Evolutionary conservation across 495 filamentous ascomycete species (phyloP).

Genomic region (Beverwykella pulmonaria): DNA sequence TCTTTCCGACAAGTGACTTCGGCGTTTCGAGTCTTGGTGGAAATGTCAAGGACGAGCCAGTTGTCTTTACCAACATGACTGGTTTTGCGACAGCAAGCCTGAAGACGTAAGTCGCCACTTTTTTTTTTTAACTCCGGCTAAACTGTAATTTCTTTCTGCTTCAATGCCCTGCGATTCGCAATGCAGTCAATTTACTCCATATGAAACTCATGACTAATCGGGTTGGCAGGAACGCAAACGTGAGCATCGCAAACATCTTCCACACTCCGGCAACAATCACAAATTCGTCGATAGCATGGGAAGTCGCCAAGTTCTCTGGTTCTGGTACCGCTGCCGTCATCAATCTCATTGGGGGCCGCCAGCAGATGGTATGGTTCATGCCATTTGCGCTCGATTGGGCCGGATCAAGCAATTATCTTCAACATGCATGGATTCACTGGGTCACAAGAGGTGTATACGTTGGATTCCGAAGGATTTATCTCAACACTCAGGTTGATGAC

Average conservation of each 20-base stretch:
- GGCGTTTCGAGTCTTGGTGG: conserved; percentile 43
- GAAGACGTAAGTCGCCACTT: conserved; percentile 33
- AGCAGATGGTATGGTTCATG: conserved; percentile 67
- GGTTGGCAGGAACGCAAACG: conserved; percentile 37
- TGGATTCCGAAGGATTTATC: conserved; percentile 58
- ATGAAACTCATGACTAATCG: conserved; percentile 21
- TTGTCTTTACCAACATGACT: conserved; percentile 36
- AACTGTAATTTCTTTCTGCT: background rate
- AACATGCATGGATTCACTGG: conserved; percentile 69
- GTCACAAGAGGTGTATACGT: conserved; percentile 60
- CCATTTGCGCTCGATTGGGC: conserved; percentile 60
- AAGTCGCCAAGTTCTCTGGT: conserved; percentile 57
- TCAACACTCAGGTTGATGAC: conserved; percentile 68
- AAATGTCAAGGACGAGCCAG: conserved; percentile 34
- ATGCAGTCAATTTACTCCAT: conserved; percentile 16
- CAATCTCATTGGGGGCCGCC: conserved; percentile 59
- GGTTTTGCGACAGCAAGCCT: conserved; percentile 32
- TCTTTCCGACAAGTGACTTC: conserved; percentile 56
- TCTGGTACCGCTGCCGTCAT: conserved; percentile 60
- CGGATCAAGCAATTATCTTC: conserved; percentile 57
- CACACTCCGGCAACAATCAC: conserved; percentile 62
- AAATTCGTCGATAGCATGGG: conserved; percentile 55
- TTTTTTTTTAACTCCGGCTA: conserved; percentile 1
- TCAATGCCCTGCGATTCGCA: conserved; percentile 2
- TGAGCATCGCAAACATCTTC: conserved; percentile 59